Evolutionary conservation across 257 asterid genomes (phyloP), one percentile per base, ranked within the genome.

Genomic region (Scutellaria minor): DNA sequence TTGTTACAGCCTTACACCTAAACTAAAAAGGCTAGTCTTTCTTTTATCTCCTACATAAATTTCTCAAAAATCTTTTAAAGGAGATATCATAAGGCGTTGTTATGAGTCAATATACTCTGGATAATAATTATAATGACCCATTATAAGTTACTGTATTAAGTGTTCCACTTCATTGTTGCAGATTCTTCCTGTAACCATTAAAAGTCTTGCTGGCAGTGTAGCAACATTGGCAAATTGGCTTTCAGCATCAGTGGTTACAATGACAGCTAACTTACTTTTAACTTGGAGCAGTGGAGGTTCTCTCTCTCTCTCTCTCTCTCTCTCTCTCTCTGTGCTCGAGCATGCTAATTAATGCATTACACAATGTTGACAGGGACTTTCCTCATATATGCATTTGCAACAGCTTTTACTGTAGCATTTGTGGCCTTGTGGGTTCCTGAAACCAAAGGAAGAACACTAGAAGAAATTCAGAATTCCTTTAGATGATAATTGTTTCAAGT

Each of bases 141-240:
- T 15, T 51, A 46, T 4, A 18, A 14, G 18, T 18, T 18, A 14
- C 37, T 65, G 24, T 9, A 6, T 50, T 3, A 18, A 1, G 13
- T 11, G 10, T 71, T n/a, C 64, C 1, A n/a, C 22, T 72, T 67
- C 55, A 50, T 62, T 35, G 20, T 60, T 83, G 80, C 87, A 93
- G 98, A 90, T 93, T 72, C 97, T 93, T 73, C 98, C 96, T 0
- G 95, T 93, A 44, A 89, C 82, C 80, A 87, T 93, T 73, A 93
- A 93, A 70, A 91, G 98, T 22, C 89, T 93, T 74, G 98, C 88
- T 18, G 98, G 98, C 66, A 93, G 97, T 77, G 95, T 89, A 54
- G 98, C 97, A 54, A 93, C 97, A 27, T 74, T 93, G 74, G 85
- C 87, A 51, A 93, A 90, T 74, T 93, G 98, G 98, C 76, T 89